Base-by-base conservation (phyloP, 1,284 basidiomycete species). In the Fomitopsis pinicola region DNA sequence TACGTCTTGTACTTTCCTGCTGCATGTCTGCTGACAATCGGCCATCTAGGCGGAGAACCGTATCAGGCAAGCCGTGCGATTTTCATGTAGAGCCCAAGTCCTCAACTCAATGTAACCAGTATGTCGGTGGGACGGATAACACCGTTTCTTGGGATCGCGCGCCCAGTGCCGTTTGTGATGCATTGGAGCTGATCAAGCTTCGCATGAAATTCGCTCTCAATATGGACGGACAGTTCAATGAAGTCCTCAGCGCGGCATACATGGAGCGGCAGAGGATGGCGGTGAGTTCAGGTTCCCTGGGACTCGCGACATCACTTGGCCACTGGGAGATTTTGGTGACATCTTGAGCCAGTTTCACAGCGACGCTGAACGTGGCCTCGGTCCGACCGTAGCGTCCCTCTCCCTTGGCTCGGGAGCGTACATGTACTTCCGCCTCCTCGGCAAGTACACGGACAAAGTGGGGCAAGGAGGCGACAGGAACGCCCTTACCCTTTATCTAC, bases 221-320 rank as follows among this genome's bases (percentile, higher is more conserved):
- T 57, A 79, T 80, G 14, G 64, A 86, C 26, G 64, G 65, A 1
- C 63, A 72, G 0, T 92, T 92, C 75, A 92, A 92, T 66, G 91
- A 92, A 70, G 80, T 92, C 38, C 78, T 92, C 36, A 91, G 85
- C 61, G 89, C 87, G 42, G 90, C 87, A 1, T 92, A 92, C 67
- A 90, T 92, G 87, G 87, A 90, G 68, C 80, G 82, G 61, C 91
- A 92, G 72, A 88, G 81, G 70, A 92, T 92, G 91, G 82, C 88
- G 58, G 90, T 91, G 69, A 69, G 86, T 76, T 17, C 55, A 9
- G n/a, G 58, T 30, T 33, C 26, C 17, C 35, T 46, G 50, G 30
- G 14, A 9, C 6, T 8, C 6, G 14, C 17, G 48, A 50, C 15
- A 33, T 15, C 15, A 8, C 44, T 28, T 8, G n/a, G 4, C n/a